Percentiles rank a stretch among this genome's conserved stretches.
Conservation (phyloP, 129 eudicot genomes). For the Tagetes patula region DNA sequence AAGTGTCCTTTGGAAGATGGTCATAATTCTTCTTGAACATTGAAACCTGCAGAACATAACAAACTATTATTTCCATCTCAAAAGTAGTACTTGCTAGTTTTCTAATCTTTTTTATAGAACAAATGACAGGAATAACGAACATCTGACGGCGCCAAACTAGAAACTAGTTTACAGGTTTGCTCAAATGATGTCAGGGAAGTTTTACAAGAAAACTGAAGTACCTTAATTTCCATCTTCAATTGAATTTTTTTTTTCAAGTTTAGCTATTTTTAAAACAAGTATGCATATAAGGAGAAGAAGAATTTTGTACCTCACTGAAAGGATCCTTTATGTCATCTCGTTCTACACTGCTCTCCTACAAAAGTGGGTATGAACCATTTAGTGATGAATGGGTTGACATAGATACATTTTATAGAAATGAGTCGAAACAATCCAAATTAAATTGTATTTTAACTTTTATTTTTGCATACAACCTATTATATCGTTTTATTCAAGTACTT, state of each 20-base stretch:
- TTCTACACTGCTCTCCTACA: constrained; percentile 72
- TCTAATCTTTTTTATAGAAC: constrained; percentile 19
- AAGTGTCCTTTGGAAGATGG: constrained; percentile 82
- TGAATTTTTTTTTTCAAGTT: not conserved
- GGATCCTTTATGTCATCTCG: constrained; percentile 63
- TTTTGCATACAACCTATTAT: not conserved
- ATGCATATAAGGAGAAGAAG: not conserved
- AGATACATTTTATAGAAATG: not conserved
- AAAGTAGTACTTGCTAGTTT: not conserved
- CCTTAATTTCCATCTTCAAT: not conserved
- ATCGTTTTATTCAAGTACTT: not conserved
- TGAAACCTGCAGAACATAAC: constrained; percentile 53
- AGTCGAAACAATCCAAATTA: not conserved
- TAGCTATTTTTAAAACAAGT: not conserved
- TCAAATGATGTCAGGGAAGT: not conserved
- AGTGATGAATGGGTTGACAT: not conserved
- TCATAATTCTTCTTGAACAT: constrained; percentile 98
- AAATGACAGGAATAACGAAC: not conserved
- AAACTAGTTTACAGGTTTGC: not conserved
- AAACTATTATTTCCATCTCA: constrained; percentile 7
- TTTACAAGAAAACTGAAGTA: not conserved
- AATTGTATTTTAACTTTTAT: not conserved
- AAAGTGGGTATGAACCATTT: constrained; percentile 10
- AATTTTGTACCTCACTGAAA: constrained; percentile 52
- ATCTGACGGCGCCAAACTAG: not conserved